Conservation (phyloP, 1,139 yeast species). For the Geotrichum phurueaensis region DNA sequence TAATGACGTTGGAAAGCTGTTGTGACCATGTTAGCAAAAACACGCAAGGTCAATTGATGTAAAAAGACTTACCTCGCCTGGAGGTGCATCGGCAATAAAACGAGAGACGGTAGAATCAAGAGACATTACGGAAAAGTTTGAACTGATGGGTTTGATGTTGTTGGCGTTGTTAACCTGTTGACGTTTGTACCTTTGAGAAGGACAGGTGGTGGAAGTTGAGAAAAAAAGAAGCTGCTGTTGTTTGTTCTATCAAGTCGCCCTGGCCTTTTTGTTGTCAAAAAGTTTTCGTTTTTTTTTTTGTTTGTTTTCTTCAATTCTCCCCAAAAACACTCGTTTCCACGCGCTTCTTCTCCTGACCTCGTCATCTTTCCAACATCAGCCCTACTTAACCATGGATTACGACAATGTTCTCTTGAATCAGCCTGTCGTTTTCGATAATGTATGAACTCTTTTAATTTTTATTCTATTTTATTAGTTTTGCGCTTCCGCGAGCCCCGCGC, state of each 20-base stretch:
- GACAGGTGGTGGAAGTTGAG: background rate
- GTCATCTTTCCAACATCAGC: background rate
- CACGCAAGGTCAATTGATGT: background rate
- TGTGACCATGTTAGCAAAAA: background rate
- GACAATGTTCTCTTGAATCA: constrained; percentile 52
- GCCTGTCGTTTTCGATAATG: constrained; percentile 84
- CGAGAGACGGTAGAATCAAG: constrained; percentile 30
- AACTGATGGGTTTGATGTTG: background rate
- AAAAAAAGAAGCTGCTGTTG: background rate
- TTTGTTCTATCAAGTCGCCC: background rate
- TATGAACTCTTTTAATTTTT: constrained; percentile 21
- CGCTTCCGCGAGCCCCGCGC: background rate
- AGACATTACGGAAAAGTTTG: constrained; percentile 20
- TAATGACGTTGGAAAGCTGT: constrained; percentile 26
- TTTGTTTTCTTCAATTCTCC: background rate
- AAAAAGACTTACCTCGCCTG: constrained; percentile 41
- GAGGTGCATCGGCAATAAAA: constrained; percentile 49
- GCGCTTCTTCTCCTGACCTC: background rate
- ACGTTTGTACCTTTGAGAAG: background rate
- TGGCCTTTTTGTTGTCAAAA: background rate
- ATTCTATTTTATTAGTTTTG: background rate
- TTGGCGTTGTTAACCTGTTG: too few relatives aligned
- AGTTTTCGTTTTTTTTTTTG: background rate
- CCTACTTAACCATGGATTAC: constrained; percentile 28
- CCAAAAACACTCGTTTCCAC: background rate